Evolutionary conservation across 768 basidiomycete genomes (phyloP).

Genomic region (Phaeotremella fagi): DNA sequence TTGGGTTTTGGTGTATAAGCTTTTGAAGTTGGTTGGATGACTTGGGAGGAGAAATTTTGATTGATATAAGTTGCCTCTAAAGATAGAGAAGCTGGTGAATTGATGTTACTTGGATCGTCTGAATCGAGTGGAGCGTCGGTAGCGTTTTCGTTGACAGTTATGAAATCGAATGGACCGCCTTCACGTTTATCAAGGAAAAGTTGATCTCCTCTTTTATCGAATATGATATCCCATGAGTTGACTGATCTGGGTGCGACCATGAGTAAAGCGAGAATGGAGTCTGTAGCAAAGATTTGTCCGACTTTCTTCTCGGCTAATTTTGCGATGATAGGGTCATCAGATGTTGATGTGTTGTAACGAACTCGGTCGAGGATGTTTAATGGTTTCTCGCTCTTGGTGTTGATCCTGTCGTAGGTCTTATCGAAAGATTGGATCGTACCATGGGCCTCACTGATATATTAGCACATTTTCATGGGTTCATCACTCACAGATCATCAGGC

Average conservation of each 20-base stretch:
- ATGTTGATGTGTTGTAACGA: slow-evolving; percentile 95
- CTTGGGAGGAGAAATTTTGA: slow-evolving; percentile 96
- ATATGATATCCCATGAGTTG: slow-evolving; percentile 98
- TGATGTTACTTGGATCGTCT: slow-evolving; percentile 73
- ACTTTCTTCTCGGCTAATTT: slow-evolving; percentile 75
- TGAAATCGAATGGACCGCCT: slow-evolving; percentile 89
- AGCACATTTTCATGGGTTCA: not conserved
- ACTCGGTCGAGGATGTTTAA: slow-evolving; percentile 89
- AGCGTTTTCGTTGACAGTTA: slow-evolving; percentile 98
- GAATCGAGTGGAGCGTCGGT: slow-evolving; percentile 72
- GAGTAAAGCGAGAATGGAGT: slow-evolving; percentile 86
- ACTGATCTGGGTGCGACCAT: slow-evolving; percentile 95
- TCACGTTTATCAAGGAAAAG: slow-evolving; percentile 92
- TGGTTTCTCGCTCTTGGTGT: slow-evolving; percentile 84
- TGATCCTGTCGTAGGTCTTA: slow-evolving; percentile 89
- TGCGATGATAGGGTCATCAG: slow-evolving; percentile 87
- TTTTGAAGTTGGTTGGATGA: slow-evolving; percentile 68
- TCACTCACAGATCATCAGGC: slow-evolving; percentile 75
- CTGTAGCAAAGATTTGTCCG: slow-evolving; percentile 83
- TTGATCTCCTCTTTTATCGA: slow-evolving; percentile 85
- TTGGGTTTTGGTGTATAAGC: slow-evolving; percentile 80
- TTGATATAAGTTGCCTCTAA: slow-evolving; percentile 98
- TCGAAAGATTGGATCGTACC: slow-evolving; percentile 90
- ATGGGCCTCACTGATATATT: slow-evolving; percentile 52
- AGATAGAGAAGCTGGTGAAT: slow-evolving; percentile 86